phyloP scores from a whole-genome alignment of 2,329 filamentous ascomycete genomes.

The Parascedosporium putredinis region DNA sequence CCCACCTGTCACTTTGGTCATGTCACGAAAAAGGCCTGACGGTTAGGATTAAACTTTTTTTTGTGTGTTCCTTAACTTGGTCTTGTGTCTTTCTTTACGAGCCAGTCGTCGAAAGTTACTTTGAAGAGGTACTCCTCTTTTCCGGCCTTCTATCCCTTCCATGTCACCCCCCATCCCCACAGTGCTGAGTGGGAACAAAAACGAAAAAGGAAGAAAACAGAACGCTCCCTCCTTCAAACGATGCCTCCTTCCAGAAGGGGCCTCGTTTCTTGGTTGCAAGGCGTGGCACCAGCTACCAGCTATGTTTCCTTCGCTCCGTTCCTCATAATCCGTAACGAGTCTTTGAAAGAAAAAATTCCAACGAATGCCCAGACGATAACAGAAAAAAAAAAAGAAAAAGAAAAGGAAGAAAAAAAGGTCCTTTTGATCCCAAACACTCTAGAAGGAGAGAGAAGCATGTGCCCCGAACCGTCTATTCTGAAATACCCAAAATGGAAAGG shows the following conservation, averaged over 20 bases:
- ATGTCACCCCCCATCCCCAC: background rate
- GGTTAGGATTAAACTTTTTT: too few species aligned
- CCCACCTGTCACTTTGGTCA: too few species aligned
- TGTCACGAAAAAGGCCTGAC: too few species aligned
- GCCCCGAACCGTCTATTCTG: conserved; percentile 2
- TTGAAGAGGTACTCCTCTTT: background rate
- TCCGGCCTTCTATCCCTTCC: background rate
- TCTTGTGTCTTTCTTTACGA: background rate
- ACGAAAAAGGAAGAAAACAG: background rate
- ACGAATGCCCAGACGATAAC: too few species aligned
- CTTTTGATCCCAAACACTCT: background rate
- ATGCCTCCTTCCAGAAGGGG: background rate
- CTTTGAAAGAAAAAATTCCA: too few species aligned
- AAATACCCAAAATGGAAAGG: background rate
- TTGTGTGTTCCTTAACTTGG: too few species aligned
- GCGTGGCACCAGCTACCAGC: too few species aligned
- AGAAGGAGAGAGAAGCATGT: background rate
- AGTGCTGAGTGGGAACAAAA: too few species aligned
- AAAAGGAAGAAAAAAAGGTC: background rate
- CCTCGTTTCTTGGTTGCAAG: background rate
- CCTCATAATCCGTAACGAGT: too few species aligned
- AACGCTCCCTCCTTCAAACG: background rate
- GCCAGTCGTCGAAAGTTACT: background rate
- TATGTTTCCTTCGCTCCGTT: too few species aligned
- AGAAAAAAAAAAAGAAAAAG: too few species aligned